Evolutionary conservation across 129 eudicot species (phyloP).

Genomic region (Pseudognaphalium luteoalbum): DNA sequence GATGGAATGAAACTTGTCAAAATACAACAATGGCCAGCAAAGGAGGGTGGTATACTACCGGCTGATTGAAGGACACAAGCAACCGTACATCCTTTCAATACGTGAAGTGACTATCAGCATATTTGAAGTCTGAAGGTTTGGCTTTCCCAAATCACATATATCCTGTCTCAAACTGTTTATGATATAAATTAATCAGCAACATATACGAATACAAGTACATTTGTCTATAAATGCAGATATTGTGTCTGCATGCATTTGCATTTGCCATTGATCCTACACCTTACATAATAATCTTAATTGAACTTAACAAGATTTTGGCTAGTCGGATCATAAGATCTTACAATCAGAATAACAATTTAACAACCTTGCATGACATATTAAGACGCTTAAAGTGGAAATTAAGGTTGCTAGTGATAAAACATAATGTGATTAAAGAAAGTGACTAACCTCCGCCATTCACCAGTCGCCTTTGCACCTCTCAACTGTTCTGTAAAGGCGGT

Average conservation of each 20-base stretch:
- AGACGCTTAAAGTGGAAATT: neutral
- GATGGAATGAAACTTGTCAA: conserved; percentile 1
- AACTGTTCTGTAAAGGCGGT: conserved; percentile 77
- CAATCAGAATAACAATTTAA: too few species aligned
- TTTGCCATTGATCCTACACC: neutral
- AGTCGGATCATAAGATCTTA: too few species aligned
- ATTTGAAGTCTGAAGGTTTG: conserved; percentile 56
- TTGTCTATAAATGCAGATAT: neutral
- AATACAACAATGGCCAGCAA: neutral
- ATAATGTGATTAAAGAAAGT: neutral
- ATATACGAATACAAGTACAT: neutral
- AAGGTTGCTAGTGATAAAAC: neutral
- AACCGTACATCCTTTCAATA: conserved; percentile 70
- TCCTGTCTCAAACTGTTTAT: conserved; percentile 77
- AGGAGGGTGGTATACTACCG: conserved; percentile 18
- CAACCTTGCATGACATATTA: too few species aligned
- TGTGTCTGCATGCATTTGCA: neutral
- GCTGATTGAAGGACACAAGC: conserved; percentile 76
- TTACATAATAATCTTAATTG: too few species aligned
- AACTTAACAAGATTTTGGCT: neutral
- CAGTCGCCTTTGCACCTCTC: conserved; percentile 86
- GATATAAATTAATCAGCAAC: conserved; percentile 21
- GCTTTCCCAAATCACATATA: conserved; percentile 72
- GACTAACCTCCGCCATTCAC: conserved; percentile 92
- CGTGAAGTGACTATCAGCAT: conserved; percentile 72